phyloP scores from a whole-genome alignment of 441 rosid genomes.

The Brassica balearica region DNA sequence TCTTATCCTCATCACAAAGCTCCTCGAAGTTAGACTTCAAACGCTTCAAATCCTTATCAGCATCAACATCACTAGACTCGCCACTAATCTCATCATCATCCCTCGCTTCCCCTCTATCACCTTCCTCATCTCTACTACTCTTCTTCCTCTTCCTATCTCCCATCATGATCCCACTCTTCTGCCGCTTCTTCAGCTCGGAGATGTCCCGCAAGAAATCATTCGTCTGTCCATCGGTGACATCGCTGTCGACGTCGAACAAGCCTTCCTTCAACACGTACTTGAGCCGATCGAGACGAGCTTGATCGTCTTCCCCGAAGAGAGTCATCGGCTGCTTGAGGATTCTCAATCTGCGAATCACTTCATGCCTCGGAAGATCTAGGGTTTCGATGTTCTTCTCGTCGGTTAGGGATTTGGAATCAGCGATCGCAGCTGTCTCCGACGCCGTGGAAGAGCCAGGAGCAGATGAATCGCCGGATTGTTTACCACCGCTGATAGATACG shows the following conservation, averaged over 20 bases:
- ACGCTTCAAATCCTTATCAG: conserved; percentile 72
- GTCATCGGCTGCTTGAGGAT: conserved; percentile 84
- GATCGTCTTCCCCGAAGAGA: conserved; percentile 85
- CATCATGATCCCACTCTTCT: conserved; percentile 67
- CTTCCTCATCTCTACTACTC: conserved; percentile 58
- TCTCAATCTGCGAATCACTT: conserved; percentile 80
- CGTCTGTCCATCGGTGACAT: conserved; percentile 81
- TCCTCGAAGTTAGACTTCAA: conserved; percentile 82
- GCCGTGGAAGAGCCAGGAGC: conserved; percentile 38
- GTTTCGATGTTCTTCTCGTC: conserved; percentile 72
- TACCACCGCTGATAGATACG: conserved; percentile 25
- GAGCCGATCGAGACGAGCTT: conserved; percentile 74
- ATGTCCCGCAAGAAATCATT: conserved; percentile 85
- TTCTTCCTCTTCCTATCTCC: conserved; percentile 67
- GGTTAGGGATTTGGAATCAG: conserved; percentile 66
- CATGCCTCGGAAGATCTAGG: conserved; percentile 72
- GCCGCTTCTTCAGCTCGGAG: conserved; percentile 76
- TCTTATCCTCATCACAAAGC: conserved; percentile 81
- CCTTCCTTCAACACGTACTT: conserved; percentile 79
- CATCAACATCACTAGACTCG: conserved; percentile 76
- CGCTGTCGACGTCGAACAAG: conserved; percentile 79
- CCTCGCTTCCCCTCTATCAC: conserved; percentile 52
- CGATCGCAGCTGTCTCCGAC: conserved; percentile 35
- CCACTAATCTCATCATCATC: conserved; percentile 66
- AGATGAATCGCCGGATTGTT: conserved; percentile 34